These are phyloP conservation scores for Amanita subjunquillea DNA, from an alignment of 768 basidiomycete species.

Conservation along the genomic window DNA sequence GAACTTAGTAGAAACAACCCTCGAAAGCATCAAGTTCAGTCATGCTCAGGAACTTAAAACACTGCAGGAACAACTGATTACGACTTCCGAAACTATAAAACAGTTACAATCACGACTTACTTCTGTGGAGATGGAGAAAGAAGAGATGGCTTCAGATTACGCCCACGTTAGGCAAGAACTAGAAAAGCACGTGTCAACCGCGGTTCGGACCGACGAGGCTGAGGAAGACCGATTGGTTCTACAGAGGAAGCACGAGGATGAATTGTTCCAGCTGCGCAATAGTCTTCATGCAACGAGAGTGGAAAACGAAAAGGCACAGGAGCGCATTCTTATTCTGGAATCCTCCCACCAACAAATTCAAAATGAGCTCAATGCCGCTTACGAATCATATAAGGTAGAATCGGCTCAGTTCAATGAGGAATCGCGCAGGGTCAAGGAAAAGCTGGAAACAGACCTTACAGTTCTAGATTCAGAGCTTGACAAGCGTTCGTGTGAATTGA, in stretches of 20 bases:
- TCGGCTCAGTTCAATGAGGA: neutral
- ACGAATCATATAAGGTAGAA: slow-evolving; percentile 4
- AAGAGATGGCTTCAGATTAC: slow-evolving; percentile 21
- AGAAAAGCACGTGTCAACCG: slow-evolving; percentile 14
- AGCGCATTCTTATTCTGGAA: neutral
- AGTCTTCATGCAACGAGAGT: slow-evolving; percentile 11
- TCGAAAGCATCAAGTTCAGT: slow-evolving; percentile 21
- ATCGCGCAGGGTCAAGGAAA: neutral
- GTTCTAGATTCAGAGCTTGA: slow-evolving; percentile 25
- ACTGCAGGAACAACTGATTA: slow-evolving; percentile 26
- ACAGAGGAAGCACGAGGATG: slow-evolving; percentile 11
- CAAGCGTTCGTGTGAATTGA: slow-evolving; percentile 24
- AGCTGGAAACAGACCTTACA: slow-evolving; percentile 23
- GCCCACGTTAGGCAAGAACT: slow-evolving; percentile 19
- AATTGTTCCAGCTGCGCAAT: slow-evolving; percentile 13
- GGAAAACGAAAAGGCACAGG: slow-evolving; percentile 3
- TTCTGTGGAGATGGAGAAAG: slow-evolving; percentile 12
- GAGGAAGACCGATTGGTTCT: slow-evolving; percentile 10
- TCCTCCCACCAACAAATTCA: neutral
- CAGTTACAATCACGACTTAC: neutral
- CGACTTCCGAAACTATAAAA: slow-evolving; percentile 4
- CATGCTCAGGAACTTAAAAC: slow-evolving; percentile 26
- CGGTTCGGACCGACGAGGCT: slow-evolving; percentile 12
- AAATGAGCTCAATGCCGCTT: slow-evolving; percentile 14
- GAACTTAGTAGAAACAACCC: slow-evolving; percentile 15